phyloP scores from a whole-genome alignment of 2,329 filamentous ascomycete species.

The Hymenoscyphus infarciens region DNA sequence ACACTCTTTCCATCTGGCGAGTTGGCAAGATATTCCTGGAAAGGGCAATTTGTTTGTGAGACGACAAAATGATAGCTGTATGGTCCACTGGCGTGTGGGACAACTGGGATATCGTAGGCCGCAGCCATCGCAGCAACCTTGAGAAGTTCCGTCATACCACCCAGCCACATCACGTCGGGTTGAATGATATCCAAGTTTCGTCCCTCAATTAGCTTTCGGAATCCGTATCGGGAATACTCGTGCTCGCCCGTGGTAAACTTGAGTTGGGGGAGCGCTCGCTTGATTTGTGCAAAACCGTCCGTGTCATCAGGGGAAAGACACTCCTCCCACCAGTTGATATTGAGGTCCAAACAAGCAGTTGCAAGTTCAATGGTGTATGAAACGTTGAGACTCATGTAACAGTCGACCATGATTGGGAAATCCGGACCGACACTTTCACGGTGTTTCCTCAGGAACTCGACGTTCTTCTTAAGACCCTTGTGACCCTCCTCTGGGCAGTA shows the following conservation, averaged over 20 bases:
- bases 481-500: conserved; percentile 86
- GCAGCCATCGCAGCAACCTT: conserved; percentile 85
- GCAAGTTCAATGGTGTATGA: conserved; percentile 89
- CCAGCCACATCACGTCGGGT: conserved; percentile 97
- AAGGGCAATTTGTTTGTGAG: conserved; percentile 87
- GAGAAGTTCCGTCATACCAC: conserved; percentile 86
- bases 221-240: conserved; percentile 90
- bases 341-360: conserved; percentile 74
- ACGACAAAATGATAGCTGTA: conserved; percentile 97
- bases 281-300: conserved; percentile 85
- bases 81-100: conserved; percentile 89
- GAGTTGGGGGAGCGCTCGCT: conserved; percentile 81
- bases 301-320: conserved; percentile 88
- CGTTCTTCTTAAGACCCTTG: conserved; percentile 79
- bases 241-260: conserved; percentile 97
- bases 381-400: conserved; percentile 95
- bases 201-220: conserved; percentile 88
- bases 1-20: conserved; percentile 88
- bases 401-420: conserved; percentile 92
- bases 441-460: conserved; percentile 83
- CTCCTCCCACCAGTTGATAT: conserved; percentile 98
- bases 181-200: conserved; percentile 93
- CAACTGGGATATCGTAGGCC: conserved; percentile 90
- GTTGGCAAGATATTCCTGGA: conserved; percentile 95
- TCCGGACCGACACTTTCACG: conserved; percentile 81